Evolutionary conservation across 148 eudicot genomes (phyloP).

Genomic region (Gaultheria prostrata): DNA sequence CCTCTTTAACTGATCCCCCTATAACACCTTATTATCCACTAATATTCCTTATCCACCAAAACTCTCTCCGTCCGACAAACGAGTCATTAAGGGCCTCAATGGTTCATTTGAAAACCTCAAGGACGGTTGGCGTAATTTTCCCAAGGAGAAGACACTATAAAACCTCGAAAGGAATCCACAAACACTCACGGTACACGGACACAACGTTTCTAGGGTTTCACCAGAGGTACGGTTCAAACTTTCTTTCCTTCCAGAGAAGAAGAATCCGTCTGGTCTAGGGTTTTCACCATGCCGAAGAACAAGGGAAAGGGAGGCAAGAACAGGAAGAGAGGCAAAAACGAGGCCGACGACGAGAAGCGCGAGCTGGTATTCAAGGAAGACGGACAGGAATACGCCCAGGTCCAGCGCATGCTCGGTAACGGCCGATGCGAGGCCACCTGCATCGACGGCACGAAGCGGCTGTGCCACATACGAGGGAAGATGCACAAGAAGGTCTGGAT

Average conservation of each 20-base stretch:
- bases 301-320: slow-evolving; percentile 93
- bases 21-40: too few relatives aligned
- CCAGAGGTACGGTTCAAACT: too few relatives aligned
- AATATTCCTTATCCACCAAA: too few relatives aligned
- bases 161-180: too few relatives aligned
- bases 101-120: too few relatives aligned
- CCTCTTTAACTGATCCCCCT: too few relatives aligned
- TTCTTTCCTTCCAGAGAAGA: not conserved
- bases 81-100: too few relatives aligned
- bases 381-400: slow-evolving; percentile 54
- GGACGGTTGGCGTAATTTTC: too few relatives aligned
- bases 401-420: slow-evolving; percentile 50
- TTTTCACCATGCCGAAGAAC: slow-evolving; percentile 72
- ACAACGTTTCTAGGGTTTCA: too few relatives aligned
- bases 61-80: too few relatives aligned
- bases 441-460: slow-evolving; percentile 55
- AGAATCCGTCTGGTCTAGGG: not conserved
- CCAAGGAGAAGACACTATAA: too few relatives aligned
- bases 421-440: slow-evolving; percentile 55
- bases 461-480: slow-evolving; percentile 74
- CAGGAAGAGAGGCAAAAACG: slow-evolving; percentile 83
- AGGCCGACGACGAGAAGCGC: slow-evolving; percentile 76
- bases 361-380: slow-evolving; percentile 67
- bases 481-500: slow-evolving; percentile 87
- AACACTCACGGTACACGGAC: too few relatives aligned